These are phyloP conservation scores for Larix sibirica DNA, from an alignment of 83 land plant genomes.

Conservation along the genomic window DNA sequence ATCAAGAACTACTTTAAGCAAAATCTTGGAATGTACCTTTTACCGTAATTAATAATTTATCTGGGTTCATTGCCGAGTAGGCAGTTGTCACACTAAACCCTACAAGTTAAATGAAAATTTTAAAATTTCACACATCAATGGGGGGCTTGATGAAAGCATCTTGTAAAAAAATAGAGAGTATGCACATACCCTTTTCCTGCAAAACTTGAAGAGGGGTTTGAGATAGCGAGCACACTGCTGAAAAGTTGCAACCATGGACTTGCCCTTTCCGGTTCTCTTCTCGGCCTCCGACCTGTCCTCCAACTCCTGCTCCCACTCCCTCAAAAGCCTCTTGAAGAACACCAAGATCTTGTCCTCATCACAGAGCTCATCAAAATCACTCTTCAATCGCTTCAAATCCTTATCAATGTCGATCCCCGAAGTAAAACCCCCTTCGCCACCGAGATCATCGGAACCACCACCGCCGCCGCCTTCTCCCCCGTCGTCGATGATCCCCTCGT, in stretches of 20 bases:
- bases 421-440: constrained; percentile 65
- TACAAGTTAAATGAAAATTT: too few species aligned
- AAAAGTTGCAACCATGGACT: constrained; percentile 91
- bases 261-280: constrained; percentile 91
- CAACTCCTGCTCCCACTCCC: constrained; percentile 97
- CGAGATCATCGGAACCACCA: constrained; percentile 45
- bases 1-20: too few species aligned
- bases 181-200: constrained; percentile 78
- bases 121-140: too few species aligned
- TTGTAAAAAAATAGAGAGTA: not conserved
- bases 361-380: constrained; percentile 84
- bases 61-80: too few species aligned
- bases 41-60: too few species aligned
- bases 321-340: constrained; percentile 89
- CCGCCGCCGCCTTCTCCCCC: constrained; percentile 37
- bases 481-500: constrained; percentile 46
- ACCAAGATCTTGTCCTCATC: constrained; percentile 98
- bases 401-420: constrained; percentile 74
- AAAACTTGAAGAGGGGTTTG: constrained; percentile 91
- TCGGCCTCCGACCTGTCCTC: constrained; percentile 72
- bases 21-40: too few species aligned
- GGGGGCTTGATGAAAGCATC: not conserved
- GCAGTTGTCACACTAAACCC: too few species aligned
- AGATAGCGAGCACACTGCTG: constrained; percentile 98
- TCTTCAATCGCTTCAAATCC: constrained; percentile 77